phyloP scores from a whole-genome alignment of 2,329 filamentous ascomycete genomes.

The Thermomyces lanuginosus region DNA sequence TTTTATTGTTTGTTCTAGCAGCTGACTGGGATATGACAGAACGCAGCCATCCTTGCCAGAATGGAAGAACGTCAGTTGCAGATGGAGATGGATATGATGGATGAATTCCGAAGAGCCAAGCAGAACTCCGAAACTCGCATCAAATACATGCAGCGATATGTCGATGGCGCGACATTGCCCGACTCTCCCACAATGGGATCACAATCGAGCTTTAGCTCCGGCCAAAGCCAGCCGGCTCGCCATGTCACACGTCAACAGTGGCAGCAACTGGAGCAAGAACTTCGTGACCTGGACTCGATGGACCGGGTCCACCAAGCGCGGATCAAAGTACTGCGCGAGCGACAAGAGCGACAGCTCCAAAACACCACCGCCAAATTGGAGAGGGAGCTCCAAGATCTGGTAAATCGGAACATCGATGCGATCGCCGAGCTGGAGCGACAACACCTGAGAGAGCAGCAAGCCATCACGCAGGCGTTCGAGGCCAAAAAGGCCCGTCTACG shows the following conservation, averaged over 20 bases:
- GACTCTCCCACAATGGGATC: conserved; percentile 10
- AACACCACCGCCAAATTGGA: conserved; percentile 25
- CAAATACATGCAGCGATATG: conserved; percentile 33
- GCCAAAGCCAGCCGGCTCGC: conserved; percentile 12
- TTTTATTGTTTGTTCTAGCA: not conserved
- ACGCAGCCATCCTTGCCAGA: conserved; percentile 16
- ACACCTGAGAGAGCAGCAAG: conserved; percentile 19
- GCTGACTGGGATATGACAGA: conserved; percentile 14
- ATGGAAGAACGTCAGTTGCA: conserved; percentile 30
- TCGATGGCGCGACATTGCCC: conserved; percentile 24
- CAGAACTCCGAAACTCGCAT: conserved; percentile 28
- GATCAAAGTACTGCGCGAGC: conserved; percentile 32
- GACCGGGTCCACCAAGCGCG: conserved; percentile 28
- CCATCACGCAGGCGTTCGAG: conserved; percentile 17
- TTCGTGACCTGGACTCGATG: conserved; percentile 28
- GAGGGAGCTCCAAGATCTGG: conserved; percentile 20
- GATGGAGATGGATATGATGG: conserved; percentile 28
- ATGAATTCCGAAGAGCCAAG: conserved; percentile 30
- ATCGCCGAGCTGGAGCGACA: conserved; percentile 20
- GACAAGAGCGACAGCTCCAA: conserved; percentile 27
- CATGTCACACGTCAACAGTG: conserved; percentile 26
- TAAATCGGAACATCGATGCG: conserved; percentile 17
- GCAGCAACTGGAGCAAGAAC: conserved; percentile 29
- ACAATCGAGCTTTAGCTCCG: conserved; percentile 8
- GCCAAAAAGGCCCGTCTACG: conserved; percentile 19